Evolutionary conservation across 495 filamentous ascomycete genomes (phyloP).

Genomic region (Penicillium parvum): DNA sequence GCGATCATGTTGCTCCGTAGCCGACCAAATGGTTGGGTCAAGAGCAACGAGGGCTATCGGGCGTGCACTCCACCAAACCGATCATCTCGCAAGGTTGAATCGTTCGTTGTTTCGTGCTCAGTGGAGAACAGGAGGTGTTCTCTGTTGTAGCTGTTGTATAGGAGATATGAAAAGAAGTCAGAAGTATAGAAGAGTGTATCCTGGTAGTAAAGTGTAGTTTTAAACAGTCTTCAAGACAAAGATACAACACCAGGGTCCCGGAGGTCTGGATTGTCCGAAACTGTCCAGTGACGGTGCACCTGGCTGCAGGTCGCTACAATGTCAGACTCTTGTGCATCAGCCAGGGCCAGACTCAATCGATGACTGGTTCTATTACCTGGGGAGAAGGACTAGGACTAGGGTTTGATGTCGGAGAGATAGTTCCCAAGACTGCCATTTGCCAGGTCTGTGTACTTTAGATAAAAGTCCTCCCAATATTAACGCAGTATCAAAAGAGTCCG

Average conservation of each 20-base stretch:
- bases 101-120: conserved; percentile 4
- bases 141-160: too few relatives aligned
- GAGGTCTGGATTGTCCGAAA: conserved; percentile 7
- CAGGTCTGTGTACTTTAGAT: too few relatives aligned
- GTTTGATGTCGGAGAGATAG: not conserved
- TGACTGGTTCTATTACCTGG: not conserved
- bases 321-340: conserved; percentile 14
- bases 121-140: too few relatives aligned
- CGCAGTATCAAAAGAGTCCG: too few relatives aligned
- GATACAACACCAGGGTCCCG: not conserved
- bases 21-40: conserved; percentile 1
- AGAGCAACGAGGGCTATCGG: not conserved
- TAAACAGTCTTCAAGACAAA: not conserved
- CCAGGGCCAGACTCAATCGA: conserved; percentile 1
- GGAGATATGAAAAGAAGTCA: too few relatives aligned
- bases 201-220: too few relatives aligned
- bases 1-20: not conserved
- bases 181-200: too few relatives aligned
- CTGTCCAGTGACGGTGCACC: conserved; percentile 7
- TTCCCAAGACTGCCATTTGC: conserved; percentile 4
- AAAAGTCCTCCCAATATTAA: too few relatives aligned
- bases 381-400: too few relatives aligned
- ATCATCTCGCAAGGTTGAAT: conserved; percentile 1
- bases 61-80: conserved; percentile 15
- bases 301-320: conserved; percentile 15